Conservation (phyloP, 164 flowering plant species). For the Liquidambar formosana region DNA sequence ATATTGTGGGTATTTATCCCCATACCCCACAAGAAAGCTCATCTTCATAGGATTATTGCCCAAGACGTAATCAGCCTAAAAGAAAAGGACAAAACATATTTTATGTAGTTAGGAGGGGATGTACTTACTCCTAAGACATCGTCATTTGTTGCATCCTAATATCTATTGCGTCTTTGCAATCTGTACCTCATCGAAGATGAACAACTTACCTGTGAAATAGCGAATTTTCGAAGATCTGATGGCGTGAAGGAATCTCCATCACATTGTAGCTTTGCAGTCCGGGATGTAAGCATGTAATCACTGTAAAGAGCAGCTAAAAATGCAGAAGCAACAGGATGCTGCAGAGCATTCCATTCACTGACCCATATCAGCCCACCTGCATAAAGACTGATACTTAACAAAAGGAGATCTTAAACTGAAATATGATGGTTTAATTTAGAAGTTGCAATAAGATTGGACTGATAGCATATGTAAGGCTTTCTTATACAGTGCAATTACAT, state of each 20-base stretch:
- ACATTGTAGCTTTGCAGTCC: conserved; percentile 53
- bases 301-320: conserved; percentile 84
- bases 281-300: conserved; percentile 90
- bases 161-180: no score
- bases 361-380: conserved; percentile 93
- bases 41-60: conserved; percentile 77
- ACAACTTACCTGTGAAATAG: conserved; percentile 74
- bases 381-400: conserved; percentile 10
- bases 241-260: conserved; percentile 51
- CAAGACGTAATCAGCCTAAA: conserved; percentile 86
- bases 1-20: conserved; percentile 66
- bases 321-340: conserved; percentile 90
- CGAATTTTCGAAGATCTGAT: conserved; percentile 84
- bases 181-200: background rate
- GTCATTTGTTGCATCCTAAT: no score
- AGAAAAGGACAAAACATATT: background rate
- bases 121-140: background rate
- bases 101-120: background rate
- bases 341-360: conserved; percentile 84
- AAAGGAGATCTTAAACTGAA: background rate
- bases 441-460: background rate
- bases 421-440: background rate
- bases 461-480: background rate
- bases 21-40: conserved; percentile 93
- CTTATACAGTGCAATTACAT: background rate